A percentile compares a stretch with the other conserved stretches of the same genome.
These are phyloP conservation scores for Cryptosporidium xiaoi DNA, from an alignment of 169 alveolate genomes.

Conservation along the genomic window DNA sequence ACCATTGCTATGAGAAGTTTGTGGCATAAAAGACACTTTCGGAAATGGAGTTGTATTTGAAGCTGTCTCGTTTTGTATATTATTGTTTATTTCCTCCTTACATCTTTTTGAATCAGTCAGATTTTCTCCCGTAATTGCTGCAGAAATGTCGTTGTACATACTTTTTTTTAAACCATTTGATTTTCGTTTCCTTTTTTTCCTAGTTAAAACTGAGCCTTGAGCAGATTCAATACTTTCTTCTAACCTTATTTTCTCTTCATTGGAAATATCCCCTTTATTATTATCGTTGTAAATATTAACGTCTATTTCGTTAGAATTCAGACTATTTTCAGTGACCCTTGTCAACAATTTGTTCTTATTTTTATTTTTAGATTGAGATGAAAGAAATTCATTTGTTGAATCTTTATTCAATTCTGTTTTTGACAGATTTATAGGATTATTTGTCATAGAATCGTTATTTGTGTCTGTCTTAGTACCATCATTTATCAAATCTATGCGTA, in stretches of 20 bases:
- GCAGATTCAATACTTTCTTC: no score
- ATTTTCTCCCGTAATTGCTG: neutral
- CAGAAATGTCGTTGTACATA: no score
- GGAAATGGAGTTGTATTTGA: neutral
- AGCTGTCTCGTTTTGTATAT: neutral
- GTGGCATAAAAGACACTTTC: no score
- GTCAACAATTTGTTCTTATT: no score
- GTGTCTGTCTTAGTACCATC: neutral
- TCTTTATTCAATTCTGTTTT: neutral
- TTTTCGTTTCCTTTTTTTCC: constrained; percentile 29
- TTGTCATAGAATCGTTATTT: neutral
- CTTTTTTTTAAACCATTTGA: constrained; percentile 24
- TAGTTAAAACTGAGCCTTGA: neutral
- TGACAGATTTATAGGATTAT: neutral
- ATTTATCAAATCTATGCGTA: no score
- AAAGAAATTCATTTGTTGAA: neutral
- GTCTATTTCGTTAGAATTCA: neutral
- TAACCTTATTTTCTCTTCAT: no score
- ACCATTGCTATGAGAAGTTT: no score
- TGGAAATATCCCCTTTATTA: neutral
- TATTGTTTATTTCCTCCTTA: neutral
- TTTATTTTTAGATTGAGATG: neutral
- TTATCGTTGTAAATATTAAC: neutral
- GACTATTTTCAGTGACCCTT: neutral
- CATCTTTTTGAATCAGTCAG: neutral